A percentile compares a stretch with the other conserved stretches of the same genome.
Evolutionary conservation across 768 basidiomycete species (phyloP).

Genomic region (Clathrus columnatus): DNA sequence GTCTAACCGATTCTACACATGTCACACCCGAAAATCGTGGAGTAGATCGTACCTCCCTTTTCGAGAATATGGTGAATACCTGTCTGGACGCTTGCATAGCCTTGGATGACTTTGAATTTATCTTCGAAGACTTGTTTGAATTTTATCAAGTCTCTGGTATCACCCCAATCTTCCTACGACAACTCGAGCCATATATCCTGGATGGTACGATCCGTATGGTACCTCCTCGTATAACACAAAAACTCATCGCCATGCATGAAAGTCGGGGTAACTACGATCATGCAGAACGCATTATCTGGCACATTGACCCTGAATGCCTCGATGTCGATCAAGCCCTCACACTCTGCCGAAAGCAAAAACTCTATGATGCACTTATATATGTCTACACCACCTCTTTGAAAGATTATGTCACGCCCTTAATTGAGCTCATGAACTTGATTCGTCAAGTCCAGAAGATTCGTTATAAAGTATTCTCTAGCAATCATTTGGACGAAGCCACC

Average conservation of each 20-base stretch:
- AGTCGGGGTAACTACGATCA: constrained; percentile 59
- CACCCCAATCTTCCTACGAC: constrained; percentile 68
- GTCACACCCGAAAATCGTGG: constrained; percentile 73
- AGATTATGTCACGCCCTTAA: constrained; percentile 85
- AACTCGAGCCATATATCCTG: constrained; percentile 77
- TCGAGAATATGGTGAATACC: constrained; percentile 75
- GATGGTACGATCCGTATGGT: constrained; percentile 61
- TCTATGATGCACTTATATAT: constrained; percentile 93
- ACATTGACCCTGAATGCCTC: constrained; percentile 82
- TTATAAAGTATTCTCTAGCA: constrained; percentile 11
- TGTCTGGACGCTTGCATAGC: constrained; percentile 75
- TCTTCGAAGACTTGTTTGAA: constrained; percentile 92
- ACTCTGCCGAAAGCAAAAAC: constrained; percentile 71
- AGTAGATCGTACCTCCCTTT: constrained; percentile 84
- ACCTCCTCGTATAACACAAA: constrained; percentile 84
- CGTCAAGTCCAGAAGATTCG: constrained; percentile 55
- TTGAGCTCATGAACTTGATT: constrained; percentile 74
- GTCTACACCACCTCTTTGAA: constrained; percentile 82
- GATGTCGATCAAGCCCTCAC: constrained; percentile 90
- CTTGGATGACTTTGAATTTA: constrained; percentile 71
- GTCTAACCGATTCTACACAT: constrained; percentile 87
- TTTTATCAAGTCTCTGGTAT: constrained; percentile 81
- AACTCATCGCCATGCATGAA: constrained; percentile 70
- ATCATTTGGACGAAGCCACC: background rate
- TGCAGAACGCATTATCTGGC: constrained; percentile 90